Percentiles rank a stretch among this genome's conserved stretches.
Evolutionary conservation across 331 rosid species (phyloP).

Genomic region (Acacia pycnantha): DNA sequence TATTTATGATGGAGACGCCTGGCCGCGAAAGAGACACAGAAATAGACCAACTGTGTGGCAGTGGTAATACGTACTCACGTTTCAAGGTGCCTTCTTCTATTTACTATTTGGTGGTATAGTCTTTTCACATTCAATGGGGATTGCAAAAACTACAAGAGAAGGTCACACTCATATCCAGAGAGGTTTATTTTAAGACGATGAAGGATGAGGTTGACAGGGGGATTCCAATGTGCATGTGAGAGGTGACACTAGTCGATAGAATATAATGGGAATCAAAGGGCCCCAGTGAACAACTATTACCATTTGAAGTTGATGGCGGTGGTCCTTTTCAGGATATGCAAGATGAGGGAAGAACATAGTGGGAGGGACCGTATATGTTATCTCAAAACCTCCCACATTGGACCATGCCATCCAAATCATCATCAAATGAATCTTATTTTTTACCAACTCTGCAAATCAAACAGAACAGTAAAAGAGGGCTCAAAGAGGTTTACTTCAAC

Average conservation of each 20-base stretch:
- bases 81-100: neutral
- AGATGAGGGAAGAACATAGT: neutral
- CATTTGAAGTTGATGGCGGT: neutral
- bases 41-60: slow-evolving; percentile 31
- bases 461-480: neutral
- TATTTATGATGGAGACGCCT: slow-evolving; percentile 60
- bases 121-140: slow-evolving; percentile 9
- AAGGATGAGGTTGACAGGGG: slow-evolving; percentile 10
- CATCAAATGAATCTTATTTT: slow-evolving; percentile 9
- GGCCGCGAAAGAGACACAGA: slow-evolving; percentile 22
- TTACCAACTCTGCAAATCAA: slow-evolving; percentile 4
- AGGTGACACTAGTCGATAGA: slow-evolving; percentile 8
- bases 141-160: slow-evolving; percentile 16
- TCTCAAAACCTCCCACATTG: neutral
- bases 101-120: neutral
- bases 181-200: neutral
- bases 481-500: neutral
- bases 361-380: neutral
- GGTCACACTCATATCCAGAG: slow-evolving; percentile 25
- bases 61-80: slow-evolving; percentile 13
- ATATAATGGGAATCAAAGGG: slow-evolving; percentile 13
- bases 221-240: neutral
- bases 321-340: slow-evolving; percentile 1
- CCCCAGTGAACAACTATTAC: neutral
- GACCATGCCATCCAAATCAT: neutral